These are phyloP conservation scores for Celoporthe dispersa DNA, from an alignment of 2,329 filamentous ascomycete genomes.

Conservation along the genomic window DNA sequence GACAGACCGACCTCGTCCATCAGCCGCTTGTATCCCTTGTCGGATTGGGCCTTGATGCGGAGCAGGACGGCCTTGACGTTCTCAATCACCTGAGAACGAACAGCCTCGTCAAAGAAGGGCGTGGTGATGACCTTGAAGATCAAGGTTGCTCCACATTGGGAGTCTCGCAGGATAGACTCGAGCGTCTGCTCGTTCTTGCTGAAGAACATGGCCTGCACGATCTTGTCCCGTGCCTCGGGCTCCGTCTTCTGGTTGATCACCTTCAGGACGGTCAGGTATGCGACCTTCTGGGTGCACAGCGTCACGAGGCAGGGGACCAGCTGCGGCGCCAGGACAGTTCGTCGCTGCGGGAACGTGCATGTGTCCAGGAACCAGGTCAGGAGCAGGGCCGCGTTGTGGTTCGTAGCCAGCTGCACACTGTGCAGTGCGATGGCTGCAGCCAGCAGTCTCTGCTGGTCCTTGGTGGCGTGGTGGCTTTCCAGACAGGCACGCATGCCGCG, in stretches of 20 bases:
- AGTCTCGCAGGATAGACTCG: slow-evolving; percentile 88
- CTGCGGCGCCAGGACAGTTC: slow-evolving; percentile 88
- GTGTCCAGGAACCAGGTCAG: slow-evolving; percentile 98
- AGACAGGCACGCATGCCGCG: slow-evolving; percentile 95
- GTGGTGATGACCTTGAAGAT: slow-evolving; percentile 99
- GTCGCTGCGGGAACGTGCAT: slow-evolving; percentile 90
- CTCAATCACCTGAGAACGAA: slow-evolving; percentile 85
- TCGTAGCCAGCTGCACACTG: slow-evolving; percentile 94
- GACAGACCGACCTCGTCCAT: slow-evolving; percentile 98
- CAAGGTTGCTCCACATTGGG: slow-evolving; percentile 88
- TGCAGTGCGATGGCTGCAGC: slow-evolving; percentile 94
- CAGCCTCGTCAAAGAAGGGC: slow-evolving; percentile 93
- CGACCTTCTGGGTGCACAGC: slow-evolving; percentile 97
- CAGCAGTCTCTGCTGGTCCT: slow-evolving; percentile 93
- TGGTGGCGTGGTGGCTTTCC: slow-evolving; percentile 92
- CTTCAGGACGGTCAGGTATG: slow-evolving; percentile 95
- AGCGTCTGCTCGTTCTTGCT: slow-evolving; percentile 83
- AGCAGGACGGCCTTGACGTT: slow-evolving; percentile 89
- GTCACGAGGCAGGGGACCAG: slow-evolving; percentile 93
- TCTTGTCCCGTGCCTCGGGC: slow-evolving; percentile 85
- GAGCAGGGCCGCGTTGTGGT: slow-evolving; percentile 90
- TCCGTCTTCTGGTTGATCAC: slow-evolving; percentile 98
- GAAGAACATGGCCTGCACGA: slow-evolving; percentile 91
- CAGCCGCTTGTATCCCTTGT: slow-evolving; percentile 94
- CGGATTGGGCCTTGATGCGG: slow-evolving; percentile 89